Conservation (phyloP, 768 basidiomycete species). For the Dictyophora rubrovolvata region DNA sequence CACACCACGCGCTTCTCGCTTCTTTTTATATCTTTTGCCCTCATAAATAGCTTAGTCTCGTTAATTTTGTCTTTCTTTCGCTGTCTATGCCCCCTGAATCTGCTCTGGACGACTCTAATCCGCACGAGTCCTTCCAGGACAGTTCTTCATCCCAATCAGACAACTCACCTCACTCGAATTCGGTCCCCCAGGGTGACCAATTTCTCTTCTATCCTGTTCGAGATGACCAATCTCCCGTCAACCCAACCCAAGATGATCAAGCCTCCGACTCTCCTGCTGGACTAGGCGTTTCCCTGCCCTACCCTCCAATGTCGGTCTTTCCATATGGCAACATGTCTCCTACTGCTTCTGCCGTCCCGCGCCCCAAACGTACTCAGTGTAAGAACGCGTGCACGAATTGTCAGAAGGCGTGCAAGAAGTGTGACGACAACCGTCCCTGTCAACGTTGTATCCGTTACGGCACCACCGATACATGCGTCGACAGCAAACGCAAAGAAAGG, state of each 20-base stretch:
- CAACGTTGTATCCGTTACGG: constrained; percentile 90
- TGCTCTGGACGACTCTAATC: not conserved
- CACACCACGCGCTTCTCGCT: not conserved
- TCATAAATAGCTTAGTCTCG: not conserved
- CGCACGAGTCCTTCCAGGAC: not conserved
- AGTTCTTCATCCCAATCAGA: not conserved
- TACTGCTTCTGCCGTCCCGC: constrained; percentile 15
- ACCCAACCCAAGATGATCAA: not conserved
- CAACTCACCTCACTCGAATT: not conserved
- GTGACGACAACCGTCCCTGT: constrained; percentile 86
- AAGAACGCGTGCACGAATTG: constrained; percentile 89
- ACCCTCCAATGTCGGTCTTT: constrained; percentile 3
- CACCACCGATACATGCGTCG: constrained; percentile 74
- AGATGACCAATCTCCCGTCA: not conserved
- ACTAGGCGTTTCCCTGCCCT: not conserved
- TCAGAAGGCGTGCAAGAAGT: constrained; percentile 88
- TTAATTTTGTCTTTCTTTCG: not conserved
- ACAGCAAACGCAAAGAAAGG: constrained; percentile 87
- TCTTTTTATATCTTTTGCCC: not conserved
- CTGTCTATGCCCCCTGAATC: not conserved
- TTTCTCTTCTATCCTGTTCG: not conserved
- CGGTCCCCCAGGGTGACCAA: not conserved
- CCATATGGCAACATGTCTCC: constrained; percentile 2
- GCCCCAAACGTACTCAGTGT: constrained; percentile 77
- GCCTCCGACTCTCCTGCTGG: not conserved